Base-by-base conservation (phyloP, 164 flowering plant species). In the Berberis thunbergii region DNA sequence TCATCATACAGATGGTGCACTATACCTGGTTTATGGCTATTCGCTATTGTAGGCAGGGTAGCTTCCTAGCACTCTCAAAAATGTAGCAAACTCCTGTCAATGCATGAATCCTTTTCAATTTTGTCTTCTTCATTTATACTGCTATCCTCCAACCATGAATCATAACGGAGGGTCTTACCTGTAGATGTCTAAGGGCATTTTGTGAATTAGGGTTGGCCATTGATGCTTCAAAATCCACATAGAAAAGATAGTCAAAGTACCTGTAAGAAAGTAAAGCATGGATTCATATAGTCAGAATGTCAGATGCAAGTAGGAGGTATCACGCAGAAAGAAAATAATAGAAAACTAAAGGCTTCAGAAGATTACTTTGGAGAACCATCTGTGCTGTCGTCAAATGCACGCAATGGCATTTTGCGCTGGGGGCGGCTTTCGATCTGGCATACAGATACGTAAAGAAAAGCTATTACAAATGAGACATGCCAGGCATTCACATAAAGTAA, bases 161-260 rank as follows among this genome's bases (percentile, higher is more conserved):
- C 8, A 41, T 40, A 0, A 8, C 12, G 0, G 41, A 4, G 44
- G 49, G 64, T 58, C 42, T 39, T 38, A 89, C 98, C 80, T 85
- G 72, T 8, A 93, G 78, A 77, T 89, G 82, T 66, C 80, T 73
- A 38, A 93, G 87, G 57, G 98, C 96, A 74, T 88, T 89, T 66
- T 89, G 96, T 42, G 97, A 83, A 45, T 74, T 79, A 63, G 75
- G 77, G 7, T 85, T 88, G 40, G 96, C 97, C 91, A 86, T 89
- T 58, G 98, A 93, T 67, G 97, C 98, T 70, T 93, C 97, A 76
- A 93, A 89, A 74, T 93, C 98, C 65, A 89, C 84, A 68, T 93
- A 89, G 77, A 93, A 89, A 62, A 89, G 81, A 72, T 89, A 93
- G 70, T 86, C 91, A 64, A 93, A 93, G 76, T 81, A 81, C 77